Percentiles rank a stretch among this genome's conserved stretches.
Evolutionary conservation across 192 early-diverging fungal species (phyloP).

Genomic region (Coemansia sp.): DNA sequence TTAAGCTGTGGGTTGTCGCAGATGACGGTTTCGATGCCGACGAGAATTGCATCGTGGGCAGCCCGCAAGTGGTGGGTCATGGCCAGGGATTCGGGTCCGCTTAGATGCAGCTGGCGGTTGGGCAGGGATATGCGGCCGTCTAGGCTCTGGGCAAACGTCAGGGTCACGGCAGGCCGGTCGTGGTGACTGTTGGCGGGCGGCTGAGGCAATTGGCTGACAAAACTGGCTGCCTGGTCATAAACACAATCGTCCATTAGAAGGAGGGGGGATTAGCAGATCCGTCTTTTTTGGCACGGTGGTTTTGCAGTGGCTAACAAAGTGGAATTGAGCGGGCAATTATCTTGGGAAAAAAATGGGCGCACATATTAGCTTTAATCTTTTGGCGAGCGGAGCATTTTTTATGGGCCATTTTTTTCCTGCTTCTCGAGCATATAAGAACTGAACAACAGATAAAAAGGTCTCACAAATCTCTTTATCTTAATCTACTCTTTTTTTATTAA

Average conservation of each 20-base stretch:
- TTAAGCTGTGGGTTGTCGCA: slow-evolving; percentile 77
- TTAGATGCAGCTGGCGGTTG: slow-evolving; percentile 65
- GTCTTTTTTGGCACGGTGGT: no score
- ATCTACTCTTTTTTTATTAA: not conserved
- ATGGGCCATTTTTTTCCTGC: no score
- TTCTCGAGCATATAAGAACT: no score
- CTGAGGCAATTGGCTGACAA: slow-evolving; percentile 9
- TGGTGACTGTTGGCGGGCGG: slow-evolving; percentile 3
- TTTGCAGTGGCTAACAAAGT: no score
- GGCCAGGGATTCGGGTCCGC: slow-evolving; percentile 66
- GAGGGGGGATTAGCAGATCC: no score
- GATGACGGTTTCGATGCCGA: slow-evolving; percentile 80
- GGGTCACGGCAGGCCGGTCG: slow-evolving; percentile 59
- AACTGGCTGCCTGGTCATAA: slow-evolving; percentile 15
- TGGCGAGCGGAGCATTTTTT: no score
- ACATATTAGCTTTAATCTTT: no score
- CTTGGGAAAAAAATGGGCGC: no score
- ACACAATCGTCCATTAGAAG: not conserved
- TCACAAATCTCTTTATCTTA: slow-evolving; percentile 5
- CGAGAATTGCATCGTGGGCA: slow-evolving; percentile 77
- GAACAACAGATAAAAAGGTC: no score
- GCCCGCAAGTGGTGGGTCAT: slow-evolving; percentile 79
- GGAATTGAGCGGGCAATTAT: no score
- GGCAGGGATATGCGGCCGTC: slow-evolving; percentile 72
- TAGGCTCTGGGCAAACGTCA: slow-evolving; percentile 89